phyloP scores from a whole-genome alignment of 768 basidiomycete genomes.

The Dendrothele bispora region DNA sequence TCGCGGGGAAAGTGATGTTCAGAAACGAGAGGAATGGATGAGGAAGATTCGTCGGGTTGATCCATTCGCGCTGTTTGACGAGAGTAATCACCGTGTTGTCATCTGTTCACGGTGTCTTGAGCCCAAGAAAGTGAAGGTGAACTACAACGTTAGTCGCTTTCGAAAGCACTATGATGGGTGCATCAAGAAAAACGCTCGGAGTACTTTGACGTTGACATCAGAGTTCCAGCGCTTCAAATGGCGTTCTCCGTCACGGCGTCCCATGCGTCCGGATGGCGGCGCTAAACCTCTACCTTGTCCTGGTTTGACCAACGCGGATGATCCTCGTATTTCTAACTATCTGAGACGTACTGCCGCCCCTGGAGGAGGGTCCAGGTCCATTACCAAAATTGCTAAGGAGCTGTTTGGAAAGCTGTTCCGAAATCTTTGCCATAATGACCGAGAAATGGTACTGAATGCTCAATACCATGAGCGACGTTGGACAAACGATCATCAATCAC shows the following conservation, averaged over 20 bases:
- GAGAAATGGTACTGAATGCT: constrained; percentile 5
- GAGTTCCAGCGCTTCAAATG: neutral
- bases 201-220: neutral
- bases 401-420: constrained; percentile 9
- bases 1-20: neutral
- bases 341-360: constrained; percentile 10
- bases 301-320: constrained; percentile 9
- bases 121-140: constrained; percentile 9
- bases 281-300: constrained; percentile 9
- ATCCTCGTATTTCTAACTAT: constrained; percentile 10
- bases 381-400: constrained; percentile 9
- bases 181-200: neutral
- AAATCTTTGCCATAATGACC: constrained; percentile 2
- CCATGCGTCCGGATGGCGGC: neutral
- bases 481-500: constrained; percentile 22
- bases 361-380: constrained; percentile 15
- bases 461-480: constrained; percentile 22
- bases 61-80: neutral
- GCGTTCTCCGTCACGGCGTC: neutral
- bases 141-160: constrained; percentile 12
- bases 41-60: constrained; percentile 6
- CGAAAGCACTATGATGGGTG: constrained; percentile 6
- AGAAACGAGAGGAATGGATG: constrained; percentile 2
- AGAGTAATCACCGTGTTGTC: constrained; percentile 5
- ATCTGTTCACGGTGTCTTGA: constrained; percentile 14